Evolutionary conservation across 371 early-diverging fungal species (phyloP).

Genomic region (Actinomucor elegans): DNA sequence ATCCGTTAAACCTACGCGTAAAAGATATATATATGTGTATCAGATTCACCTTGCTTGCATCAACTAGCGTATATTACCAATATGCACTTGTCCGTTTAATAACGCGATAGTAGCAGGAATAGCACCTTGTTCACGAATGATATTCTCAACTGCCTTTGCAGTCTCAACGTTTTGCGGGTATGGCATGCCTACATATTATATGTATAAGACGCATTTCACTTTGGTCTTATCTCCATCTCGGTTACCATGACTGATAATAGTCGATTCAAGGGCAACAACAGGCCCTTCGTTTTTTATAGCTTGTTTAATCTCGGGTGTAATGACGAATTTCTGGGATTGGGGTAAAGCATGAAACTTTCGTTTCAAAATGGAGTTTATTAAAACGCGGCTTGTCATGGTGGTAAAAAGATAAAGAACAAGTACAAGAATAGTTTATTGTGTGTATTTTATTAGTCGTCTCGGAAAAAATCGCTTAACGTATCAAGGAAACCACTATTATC

Average conservation of each 20-base stretch:
- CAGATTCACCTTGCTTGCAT: not conserved
- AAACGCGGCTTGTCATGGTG: constrained; percentile 1
- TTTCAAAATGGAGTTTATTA: not conserved
- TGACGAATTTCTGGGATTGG: constrained; percentile 9
- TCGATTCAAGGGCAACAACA: constrained; percentile 92
- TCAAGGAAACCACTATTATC: constrained; percentile 28
- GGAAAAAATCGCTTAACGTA: constrained; percentile 24
- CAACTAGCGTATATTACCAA: constrained; percentile 47
- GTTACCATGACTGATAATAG: constrained; percentile 92
- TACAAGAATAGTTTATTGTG: not conserved
- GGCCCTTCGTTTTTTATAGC: constrained; percentile 69
- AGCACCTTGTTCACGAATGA: constrained; percentile 71
- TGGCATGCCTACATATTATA: constrained; percentile 80
- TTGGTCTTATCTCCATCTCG: no score
- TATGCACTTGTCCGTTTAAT: constrained; percentile 78
- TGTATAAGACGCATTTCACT: no score
- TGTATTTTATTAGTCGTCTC: constrained; percentile 6
- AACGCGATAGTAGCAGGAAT: constrained; percentile 92
- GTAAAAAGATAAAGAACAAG: constrained; percentile 1
- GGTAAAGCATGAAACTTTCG: constrained; percentile 13
- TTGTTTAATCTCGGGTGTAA: constrained; percentile 46
- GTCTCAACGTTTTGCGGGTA: constrained; percentile 90
- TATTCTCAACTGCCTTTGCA: constrained; percentile 75
- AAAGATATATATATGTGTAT: not conserved
- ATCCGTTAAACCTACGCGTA: constrained; percentile 35